These are phyloP conservation scores for Phytophthora tubulina DNA, from an alignment of 352 stramenopile genomes.

Conservation along the genomic window DNA sequence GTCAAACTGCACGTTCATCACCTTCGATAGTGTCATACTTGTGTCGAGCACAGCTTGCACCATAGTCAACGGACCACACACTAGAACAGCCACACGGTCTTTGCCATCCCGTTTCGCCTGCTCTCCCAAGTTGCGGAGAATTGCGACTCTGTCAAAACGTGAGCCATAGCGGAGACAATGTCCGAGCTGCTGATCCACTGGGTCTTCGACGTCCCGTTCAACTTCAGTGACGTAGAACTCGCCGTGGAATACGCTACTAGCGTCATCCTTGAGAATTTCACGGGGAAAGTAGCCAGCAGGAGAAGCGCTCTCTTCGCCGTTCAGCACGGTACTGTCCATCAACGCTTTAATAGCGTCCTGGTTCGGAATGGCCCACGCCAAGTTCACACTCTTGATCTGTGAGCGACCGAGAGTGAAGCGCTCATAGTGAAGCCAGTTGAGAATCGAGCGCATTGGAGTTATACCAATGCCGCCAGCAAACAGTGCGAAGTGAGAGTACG, in stretches of 20 bases:
- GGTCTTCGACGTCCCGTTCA: constrained; percentile 33
- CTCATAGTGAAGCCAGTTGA: constrained; percentile 42
- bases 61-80: constrained; percentile 47
- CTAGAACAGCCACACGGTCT: no score
- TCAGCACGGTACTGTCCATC: constrained; percentile 22
- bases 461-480: constrained; percentile 55
- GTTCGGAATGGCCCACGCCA: constrained; percentile 50
- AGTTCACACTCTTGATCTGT: constrained; percentile 43
- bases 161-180: constrained; percentile 32
- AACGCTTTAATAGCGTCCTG: constrained; percentile 42
- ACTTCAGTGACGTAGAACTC: constrained; percentile 49
- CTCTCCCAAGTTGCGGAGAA: constrained; percentile 35
- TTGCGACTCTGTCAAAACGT: constrained; percentile 29
- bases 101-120: no score
- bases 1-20: constrained; percentile 43
- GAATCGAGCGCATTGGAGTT: constrained; percentile 51
- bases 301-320: no score
- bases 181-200: constrained; percentile 30
- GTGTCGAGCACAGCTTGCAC: constrained; percentile 26
- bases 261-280: constrained; percentile 17
- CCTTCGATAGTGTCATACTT: constrained; percentile 27
- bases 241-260: constrained; percentile 18
- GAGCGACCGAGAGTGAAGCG: constrained; percentile 15
- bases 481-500: constrained; percentile 58
- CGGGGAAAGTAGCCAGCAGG: no score